Evolutionary conservation across 345 rosid species (phyloP), one percentile per base, ranked within the genome.

Genomic region (Pugionium cornutum): DNA sequence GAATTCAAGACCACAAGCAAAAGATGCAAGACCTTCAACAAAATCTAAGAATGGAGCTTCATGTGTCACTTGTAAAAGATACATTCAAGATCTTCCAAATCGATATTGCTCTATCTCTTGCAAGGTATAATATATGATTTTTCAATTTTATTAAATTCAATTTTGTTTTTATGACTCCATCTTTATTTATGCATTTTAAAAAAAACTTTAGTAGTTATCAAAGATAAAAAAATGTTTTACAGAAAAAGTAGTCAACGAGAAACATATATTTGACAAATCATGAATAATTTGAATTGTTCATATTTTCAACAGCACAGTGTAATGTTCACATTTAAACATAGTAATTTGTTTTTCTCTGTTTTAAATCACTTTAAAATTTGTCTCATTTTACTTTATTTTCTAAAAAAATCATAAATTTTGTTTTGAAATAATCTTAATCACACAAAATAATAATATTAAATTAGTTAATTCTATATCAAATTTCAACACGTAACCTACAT

Each of bases 51-150:
- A 72, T 28, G 85, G 74, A 30, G 89, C 81, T 52, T 64, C 95
- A 39, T 91, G 98, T 69, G 81, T 72, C 11, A 82, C 89, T 29
- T 91, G 98, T 73, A 64, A 81, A 41, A 83, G 95, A 84, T 87
- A 85, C 73, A 73, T 91, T 55, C 98, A 89, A 74, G 95, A 89
- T 45, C 55, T 44, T 11, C 96, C 95, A 5, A 91, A 85, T 79
- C 81, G 81, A 6, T 91, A 83, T 77, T 91, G 98, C 76, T 91
- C 95, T 9, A 84, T 91, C 47, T 87, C 86, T 5, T 91, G 98
- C 90, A 91, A 89, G 88, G 98, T n/a, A n/a, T 91, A 65, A 60
- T 3, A 0, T 70, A 1, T 54, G 3, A 4, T 37, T 1, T 62
- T 35, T 50, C 37, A 11, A 0, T 66, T n/a, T n/a, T n/a, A n/a